These are phyloP conservation scores for Picea engelmannii DNA, from an alignment of 83 land plant species.

Conservation along the genomic window DNA sequence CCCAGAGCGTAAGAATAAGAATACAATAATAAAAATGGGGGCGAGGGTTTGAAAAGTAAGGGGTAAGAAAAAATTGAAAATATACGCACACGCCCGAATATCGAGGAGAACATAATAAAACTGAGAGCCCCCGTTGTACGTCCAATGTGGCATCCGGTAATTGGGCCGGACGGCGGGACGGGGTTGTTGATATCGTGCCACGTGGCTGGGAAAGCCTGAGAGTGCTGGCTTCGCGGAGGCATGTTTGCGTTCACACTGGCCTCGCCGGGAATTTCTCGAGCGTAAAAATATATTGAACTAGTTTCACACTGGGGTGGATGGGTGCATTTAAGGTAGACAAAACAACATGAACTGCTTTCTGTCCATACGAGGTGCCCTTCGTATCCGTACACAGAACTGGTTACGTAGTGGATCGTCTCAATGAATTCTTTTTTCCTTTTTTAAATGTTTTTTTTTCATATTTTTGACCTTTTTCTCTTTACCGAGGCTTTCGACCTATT, in stretches of 20 bases:
- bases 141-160: too few relatives aligned
- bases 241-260: background rate
- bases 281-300: background rate
- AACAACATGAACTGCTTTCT: background rate
- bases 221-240: slow-evolving; percentile 5
- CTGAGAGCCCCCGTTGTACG: too few relatives aligned
- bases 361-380: background rate
- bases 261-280: background rate
- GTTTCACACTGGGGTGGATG: background rate
- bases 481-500: too few relatives aligned
- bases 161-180: too few relatives aligned
- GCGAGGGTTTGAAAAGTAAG: too few relatives aligned
- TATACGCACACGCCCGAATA: too few relatives aligned
- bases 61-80: too few relatives aligned
- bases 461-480: background rate
- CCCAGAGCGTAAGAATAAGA: too few relatives aligned
- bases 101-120: too few relatives aligned
- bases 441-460: background rate
- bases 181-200: background rate
- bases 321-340: background rate
- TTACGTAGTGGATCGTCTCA: too few relatives aligned
- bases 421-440: background rate
- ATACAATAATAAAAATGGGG: too few relatives aligned
- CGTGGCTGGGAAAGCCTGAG: background rate
- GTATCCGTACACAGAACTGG: too few relatives aligned